phyloP scores from a whole-genome alignment of 371 early-diverging fungal genomes.

The Sporodiniella umbellata region DNA sequence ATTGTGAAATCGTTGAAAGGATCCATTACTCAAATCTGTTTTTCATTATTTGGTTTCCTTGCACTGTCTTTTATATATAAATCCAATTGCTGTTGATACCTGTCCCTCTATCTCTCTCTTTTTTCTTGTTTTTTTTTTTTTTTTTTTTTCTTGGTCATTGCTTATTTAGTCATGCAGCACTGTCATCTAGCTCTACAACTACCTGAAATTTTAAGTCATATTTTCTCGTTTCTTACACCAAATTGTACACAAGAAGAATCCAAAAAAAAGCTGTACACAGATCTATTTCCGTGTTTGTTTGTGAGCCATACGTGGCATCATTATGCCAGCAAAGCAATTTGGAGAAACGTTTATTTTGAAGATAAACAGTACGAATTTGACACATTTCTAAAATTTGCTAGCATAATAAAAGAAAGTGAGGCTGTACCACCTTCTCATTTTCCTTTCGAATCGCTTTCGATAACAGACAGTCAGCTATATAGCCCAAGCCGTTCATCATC shows the following conservation, averaged over 20 bases:
- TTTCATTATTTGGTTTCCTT: background rate
- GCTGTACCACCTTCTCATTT: background rate
- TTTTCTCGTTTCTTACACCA: constrained; percentile 23
- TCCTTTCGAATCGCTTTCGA: background rate
- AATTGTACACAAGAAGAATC: constrained; percentile 6
- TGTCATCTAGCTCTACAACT: constrained; percentile 26
- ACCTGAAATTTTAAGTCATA: constrained; percentile 39
- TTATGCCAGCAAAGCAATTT: constrained; percentile 29
- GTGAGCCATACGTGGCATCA: constrained; percentile 46
- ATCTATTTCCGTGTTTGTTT: constrained; percentile 32
- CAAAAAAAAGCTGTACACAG: constrained; percentile 11
- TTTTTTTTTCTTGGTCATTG: constrained; percentile 8
- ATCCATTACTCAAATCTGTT: background rate
- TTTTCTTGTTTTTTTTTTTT: constrained; percentile 10
- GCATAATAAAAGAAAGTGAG: background rate
- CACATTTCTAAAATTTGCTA: constrained; percentile 15
- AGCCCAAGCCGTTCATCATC: constrained; percentile 16
- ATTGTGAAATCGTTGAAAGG: no score
- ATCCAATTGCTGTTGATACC: background rate
- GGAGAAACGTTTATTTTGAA: constrained; percentile 33
- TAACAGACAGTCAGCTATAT: background rate
- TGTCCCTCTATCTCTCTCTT: constrained; percentile 10
- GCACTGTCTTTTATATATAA: background rate
- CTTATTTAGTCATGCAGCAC: background rate
- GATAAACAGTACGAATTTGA: constrained; percentile 19